Evolutionary conservation across 805 yeast genomes (phyloP).

Genomic region (Candida ulmi): DNA sequence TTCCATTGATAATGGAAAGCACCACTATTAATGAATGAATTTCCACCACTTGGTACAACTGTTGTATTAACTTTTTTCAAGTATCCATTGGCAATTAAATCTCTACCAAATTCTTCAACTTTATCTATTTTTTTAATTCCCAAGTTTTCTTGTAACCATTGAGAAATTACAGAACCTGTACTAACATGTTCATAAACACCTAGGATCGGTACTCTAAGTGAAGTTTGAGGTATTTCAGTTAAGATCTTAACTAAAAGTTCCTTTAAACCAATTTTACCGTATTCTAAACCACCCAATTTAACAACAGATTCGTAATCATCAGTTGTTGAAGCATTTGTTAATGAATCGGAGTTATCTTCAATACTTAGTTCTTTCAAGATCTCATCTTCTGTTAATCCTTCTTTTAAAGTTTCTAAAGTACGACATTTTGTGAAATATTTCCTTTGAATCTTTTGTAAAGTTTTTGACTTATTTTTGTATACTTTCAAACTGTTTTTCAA

Average conservation of each 20-base stretch:
- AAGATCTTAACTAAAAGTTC: constrained; percentile 38
- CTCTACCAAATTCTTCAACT: constrained; percentile 74
- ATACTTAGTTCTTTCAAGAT: constrained; percentile 22
- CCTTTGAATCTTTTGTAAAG: constrained; percentile 53
- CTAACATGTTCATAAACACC: constrained; percentile 62
- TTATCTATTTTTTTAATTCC: constrained; percentile 40
- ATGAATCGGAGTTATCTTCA: constrained; percentile 11
- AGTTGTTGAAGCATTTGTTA: constrained; percentile 2
- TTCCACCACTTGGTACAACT: constrained; percentile 68
- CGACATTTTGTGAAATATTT: constrained; percentile 76
- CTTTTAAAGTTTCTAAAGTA: constrained; percentile 58
- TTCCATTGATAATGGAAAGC: constrained; percentile 80
- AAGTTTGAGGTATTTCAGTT: constrained; percentile 42
- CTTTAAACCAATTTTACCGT: constrained; percentile 34
- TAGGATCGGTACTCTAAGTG: constrained; percentile 60
- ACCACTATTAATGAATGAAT: constrained; percentile 71
- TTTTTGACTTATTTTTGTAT: constrained; percentile 41
- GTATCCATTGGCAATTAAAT: constrained; percentile 54
- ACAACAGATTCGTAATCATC: constrained; percentile 23
- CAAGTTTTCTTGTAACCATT: constrained; percentile 50
- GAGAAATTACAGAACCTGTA: constrained; percentile 54
- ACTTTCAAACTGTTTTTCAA: constrained; percentile 45
- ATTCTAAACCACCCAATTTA: constrained; percentile 31
- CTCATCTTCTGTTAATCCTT: constrained; percentile 41
- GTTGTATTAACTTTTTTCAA: constrained; percentile 45